Evolutionary conservation across 345 rosid species (phyloP).

Genomic region (Sisymbrium irio): DNA sequence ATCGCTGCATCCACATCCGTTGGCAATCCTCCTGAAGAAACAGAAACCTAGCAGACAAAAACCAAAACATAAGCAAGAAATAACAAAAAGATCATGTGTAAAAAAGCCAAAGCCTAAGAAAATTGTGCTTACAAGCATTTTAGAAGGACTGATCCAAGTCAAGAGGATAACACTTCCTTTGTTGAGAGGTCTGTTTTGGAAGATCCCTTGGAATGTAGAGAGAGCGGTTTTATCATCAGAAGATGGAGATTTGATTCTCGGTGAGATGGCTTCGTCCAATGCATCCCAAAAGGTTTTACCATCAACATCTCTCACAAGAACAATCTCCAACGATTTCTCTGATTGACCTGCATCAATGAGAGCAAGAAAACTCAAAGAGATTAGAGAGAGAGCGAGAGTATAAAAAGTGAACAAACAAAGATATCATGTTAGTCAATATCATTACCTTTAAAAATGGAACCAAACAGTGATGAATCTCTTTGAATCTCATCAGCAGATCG

Average conservation of each 20-base stretch:
- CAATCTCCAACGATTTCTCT: conserved; percentile 76
- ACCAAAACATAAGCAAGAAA: neutral
- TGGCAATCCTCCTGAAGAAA: conserved; percentile 60
- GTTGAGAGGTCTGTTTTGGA: conserved; percentile 66
- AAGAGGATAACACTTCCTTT: conserved; percentile 69
- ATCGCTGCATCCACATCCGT: conserved; percentile 52
- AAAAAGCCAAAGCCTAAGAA: neutral
- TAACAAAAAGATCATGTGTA: neutral
- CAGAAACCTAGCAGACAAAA: conserved; percentile 46
- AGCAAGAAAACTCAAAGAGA: neutral
- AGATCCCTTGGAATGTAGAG: conserved; percentile 57
- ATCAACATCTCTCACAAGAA: conserved; percentile 89
- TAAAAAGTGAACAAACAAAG: neutral
- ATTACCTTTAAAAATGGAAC: conserved; percentile 58
- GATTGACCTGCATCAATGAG: conserved; percentile 41
- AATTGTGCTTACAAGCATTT: conserved; percentile 61
- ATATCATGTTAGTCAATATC: neutral
- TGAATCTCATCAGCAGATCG: conserved; percentile 47
- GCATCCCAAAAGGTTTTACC: conserved; percentile 97
- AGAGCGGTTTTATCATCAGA: conserved; percentile 58
- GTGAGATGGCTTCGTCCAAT: conserved; percentile 70
- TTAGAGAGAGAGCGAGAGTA: neutral
- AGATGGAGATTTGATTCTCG: conserved; percentile 57
- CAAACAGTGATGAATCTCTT: conserved; percentile 49
- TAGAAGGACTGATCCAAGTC: conserved; percentile 67